These are phyloP conservation scores for Boletus rufocinnamomeus DNA, from an alignment of 768 basidiomycete genomes.

Conservation along the genomic window DNA sequence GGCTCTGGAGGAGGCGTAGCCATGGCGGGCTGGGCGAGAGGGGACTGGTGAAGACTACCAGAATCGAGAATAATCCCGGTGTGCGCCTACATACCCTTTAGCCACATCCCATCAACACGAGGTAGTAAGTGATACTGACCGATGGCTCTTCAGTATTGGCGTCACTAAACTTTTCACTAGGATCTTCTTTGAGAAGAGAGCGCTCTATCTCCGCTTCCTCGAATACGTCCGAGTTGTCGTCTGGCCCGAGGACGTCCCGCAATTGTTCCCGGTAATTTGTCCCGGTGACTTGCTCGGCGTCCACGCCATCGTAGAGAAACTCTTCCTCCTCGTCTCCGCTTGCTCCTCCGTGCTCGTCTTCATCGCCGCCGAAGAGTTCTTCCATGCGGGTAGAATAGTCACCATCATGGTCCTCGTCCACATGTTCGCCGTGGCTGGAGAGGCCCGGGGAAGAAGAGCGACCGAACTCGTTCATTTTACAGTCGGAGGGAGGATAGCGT, in stretches of 20 bases:
- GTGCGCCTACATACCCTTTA: conserved; percentile 35
- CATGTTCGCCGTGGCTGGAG: conserved; percentile 26
- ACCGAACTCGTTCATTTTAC: conserved; percentile 15
- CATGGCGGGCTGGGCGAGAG: conserved; percentile 36
- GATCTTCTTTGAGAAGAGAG: conserved; percentile 45
- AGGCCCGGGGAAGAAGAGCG: conserved; percentile 12
- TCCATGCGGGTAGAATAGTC: conserved; percentile 30
- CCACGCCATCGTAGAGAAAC: conserved; percentile 75
- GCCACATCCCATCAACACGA: conserved; percentile 24
- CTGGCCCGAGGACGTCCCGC: conserved; percentile 69
- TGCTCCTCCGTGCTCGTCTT: conserved; percentile 43
- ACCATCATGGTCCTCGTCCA: conserved; percentile 24
- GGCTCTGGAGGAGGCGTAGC: conserved; percentile 39
- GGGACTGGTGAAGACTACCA: conserved; percentile 43
- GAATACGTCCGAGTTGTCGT: conserved; percentile 53
- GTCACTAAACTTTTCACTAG: conserved; percentile 34
- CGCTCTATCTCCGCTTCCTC: conserved; percentile 48
- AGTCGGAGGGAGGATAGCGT: too few species aligned
- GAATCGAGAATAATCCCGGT: conserved; percentile 39
- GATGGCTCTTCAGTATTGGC: conserved; percentile 20
- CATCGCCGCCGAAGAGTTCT: conserved; percentile 41
- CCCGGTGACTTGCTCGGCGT: conserved; percentile 47
- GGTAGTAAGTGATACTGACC: conserved; percentile 35
- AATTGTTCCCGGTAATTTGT: conserved; percentile 67
- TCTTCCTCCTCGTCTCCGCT: conserved; percentile 58